Evolutionary conservation across 495 filamentous ascomycete species (phyloP).

Genomic region (Cercophora sp.): DNA sequence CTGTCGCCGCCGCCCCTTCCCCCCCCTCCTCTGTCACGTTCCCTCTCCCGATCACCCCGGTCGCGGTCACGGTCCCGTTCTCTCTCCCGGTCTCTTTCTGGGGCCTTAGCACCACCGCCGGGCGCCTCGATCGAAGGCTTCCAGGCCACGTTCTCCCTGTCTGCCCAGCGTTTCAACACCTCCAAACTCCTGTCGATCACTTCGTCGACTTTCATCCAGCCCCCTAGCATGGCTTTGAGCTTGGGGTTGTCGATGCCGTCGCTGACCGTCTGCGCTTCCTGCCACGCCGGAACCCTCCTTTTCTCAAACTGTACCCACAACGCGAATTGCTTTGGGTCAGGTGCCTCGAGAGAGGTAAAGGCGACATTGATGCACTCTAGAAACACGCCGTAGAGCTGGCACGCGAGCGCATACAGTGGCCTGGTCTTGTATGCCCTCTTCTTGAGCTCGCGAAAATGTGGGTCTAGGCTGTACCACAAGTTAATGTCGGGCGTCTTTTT

Average conservation of each 20-base stretch:
- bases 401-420: slow-evolving; percentile 27
- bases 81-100: slow-evolving; percentile 9
- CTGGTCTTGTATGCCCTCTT: slow-evolving; percentile 15
- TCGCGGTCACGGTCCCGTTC: slow-evolving; percentile 14
- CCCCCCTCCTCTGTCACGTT: slow-evolving; percentile 1
- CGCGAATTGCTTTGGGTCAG: slow-evolving; percentile 11
- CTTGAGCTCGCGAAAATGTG: slow-evolving; percentile 31
- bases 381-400: slow-evolving; percentile 34
- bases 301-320: slow-evolving; percentile 18
- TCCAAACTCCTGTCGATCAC: slow-evolving; percentile 21
- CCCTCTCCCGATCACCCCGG: slow-evolving; percentile 8
- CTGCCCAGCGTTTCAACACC: slow-evolving; percentile 29
- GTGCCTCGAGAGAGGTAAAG: slow-evolving; percentile 22
- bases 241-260: slow-evolving; percentile 21
- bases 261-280: slow-evolving; percentile 10
- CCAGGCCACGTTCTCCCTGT: slow-evolving; percentile 32
- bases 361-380: slow-evolving; percentile 33
- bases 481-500: slow-evolving; percentile 19
- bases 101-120: too few relatives aligned
- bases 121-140: slow-evolving; percentile 15
- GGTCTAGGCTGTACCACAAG: slow-evolving; percentile 28
- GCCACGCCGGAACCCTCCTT: slow-evolving; percentile 24
- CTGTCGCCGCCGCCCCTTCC: not conserved
- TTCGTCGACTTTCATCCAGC: slow-evolving; percentile 35
- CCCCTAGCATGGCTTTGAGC: slow-evolving; percentile 28